A percentile compares a stretch with the other conserved stretches of the same genome.
These are phyloP conservation scores for Rhizopogon sp. DNA, from an alignment of 768 basidiomycete species.

Conservation along the genomic window DNA sequence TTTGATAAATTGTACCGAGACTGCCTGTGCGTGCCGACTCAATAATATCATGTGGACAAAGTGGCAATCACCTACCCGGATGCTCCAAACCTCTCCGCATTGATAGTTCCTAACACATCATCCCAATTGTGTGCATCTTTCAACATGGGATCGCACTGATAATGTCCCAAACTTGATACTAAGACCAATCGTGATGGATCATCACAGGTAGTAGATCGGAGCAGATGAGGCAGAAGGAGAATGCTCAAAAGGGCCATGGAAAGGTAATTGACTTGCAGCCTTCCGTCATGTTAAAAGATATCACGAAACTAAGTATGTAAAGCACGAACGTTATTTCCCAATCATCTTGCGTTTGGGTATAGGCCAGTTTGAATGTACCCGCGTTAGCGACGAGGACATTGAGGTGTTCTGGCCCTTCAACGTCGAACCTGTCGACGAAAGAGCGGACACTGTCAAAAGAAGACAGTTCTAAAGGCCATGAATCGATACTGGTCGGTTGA, in stretches of 20 bases:
- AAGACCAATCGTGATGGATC: no score
- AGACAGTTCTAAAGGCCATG: constrained; percentile 30
- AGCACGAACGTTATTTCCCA: constrained; percentile 41
- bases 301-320: background rate
- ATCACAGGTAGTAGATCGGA: no score
- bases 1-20: no score
- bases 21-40: background rate
- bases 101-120: constrained; percentile 21
- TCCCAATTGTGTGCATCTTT: background rate
- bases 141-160: no score
- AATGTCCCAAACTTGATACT: no score
- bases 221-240: no score
- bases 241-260: constrained; percentile 2
- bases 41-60: background rate
- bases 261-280: constrained; percentile 32
- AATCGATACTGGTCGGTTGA: background rate
- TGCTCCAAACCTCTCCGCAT: constrained; percentile 15
- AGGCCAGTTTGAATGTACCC: constrained; percentile 11
- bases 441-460: constrained; percentile 27
- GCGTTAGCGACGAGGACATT: constrained; percentile 30
- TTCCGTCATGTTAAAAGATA: constrained; percentile 4
- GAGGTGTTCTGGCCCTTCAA: constrained; percentile 16
- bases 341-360: constrained; percentile 36
- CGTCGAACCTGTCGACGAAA: constrained; percentile 26
- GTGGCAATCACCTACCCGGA: constrained; percentile 8